Base-by-base conservation (phyloP, 257 asterid species). In the Capsicum chinense region DNA sequence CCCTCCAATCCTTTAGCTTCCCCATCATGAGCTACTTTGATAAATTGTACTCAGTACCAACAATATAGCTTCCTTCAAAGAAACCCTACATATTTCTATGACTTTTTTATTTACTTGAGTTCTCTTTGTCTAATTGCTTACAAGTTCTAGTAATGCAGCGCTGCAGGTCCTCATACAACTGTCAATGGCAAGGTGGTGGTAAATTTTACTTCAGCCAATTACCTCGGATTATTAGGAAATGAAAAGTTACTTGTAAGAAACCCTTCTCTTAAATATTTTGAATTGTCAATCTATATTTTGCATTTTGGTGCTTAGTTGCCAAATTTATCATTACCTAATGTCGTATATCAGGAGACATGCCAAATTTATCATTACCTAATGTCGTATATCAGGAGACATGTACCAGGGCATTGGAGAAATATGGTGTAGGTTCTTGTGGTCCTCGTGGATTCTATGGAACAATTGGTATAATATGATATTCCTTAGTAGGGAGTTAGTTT, bases 361-460 rank as follows among this genome's bases (percentile, higher is more conserved):
- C 48, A 50, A 54, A 37, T 14, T 7, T 52, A 54, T 78, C 48
- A 78, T 76, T 78, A 15, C 48, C 35, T 69, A 15, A 82, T 83
- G 83, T 57, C 84, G 16, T 60, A 86, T 52, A 59, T 86, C 95
- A 96, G 99, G 97, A 94, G 26, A 90, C 99, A 10, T 94, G 99
- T 85, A 94, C 95, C 83, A 91, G 85, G 88, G 93, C 99, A 68
- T 87, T 96, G 90, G 99, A 94, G 90, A 96, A 96, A 91, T 96
- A 96, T 85, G 99, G 99, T 86, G 99, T 96, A 81, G 99, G 99
- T 74, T 96, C 99, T 83, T 96, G 99, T 87, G 99, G 99, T 81
- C 98, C 98, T 87, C 99, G 98, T 87, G 98, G 97, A 83, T 96
- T 96, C 86, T 96, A 96, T 88, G 99, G 99, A 88, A 96, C 99